phyloP scores from a whole-genome alignment of 441 rosid genomes.

The Metrosideros polymorpha region DNA sequence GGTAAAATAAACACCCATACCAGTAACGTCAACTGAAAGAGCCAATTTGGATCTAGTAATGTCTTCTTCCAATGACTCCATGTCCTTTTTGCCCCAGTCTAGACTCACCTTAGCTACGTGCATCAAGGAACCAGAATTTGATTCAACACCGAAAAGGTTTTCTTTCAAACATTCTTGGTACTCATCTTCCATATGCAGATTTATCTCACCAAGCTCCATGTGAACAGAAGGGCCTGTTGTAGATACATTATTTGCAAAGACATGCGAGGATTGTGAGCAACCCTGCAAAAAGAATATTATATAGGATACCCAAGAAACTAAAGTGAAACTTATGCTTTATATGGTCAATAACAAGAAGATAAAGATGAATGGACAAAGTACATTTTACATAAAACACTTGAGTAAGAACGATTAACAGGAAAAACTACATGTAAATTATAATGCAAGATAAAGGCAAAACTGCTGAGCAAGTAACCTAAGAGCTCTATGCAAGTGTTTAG shows the following conservation, averaged over 20 bases:
- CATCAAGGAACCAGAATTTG: conserved; percentile 86
- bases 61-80: conserved; percentile 55
- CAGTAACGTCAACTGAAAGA: conserved; percentile 84
- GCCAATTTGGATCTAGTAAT: conserved; percentile 55
- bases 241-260: conserved; percentile 90
- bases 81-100: conserved; percentile 88
- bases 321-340: not conserved
- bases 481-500: not conserved
- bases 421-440: not conserved
- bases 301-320: not conserved
- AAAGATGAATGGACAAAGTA: not conserved
- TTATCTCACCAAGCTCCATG: conserved; percentile 95
- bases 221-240: conserved; percentile 66
- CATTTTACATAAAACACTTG: not conserved
- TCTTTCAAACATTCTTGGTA: conserved; percentile 86
- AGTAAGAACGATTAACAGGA: not conserved
- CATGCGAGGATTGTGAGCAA: conserved; percentile 92
- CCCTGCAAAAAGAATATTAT: conserved; percentile 40
- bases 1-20: conserved; percentile 68
- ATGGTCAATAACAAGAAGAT: not conserved
- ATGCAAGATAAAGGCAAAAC: not conserved
- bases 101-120: conserved; percentile 87
- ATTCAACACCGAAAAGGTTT: conserved; percentile 78
- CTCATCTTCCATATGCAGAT: conserved; percentile 92
- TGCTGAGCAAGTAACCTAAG: not conserved